Base-by-base conservation (phyloP, 1,284 basidiomycete species). In the Austroboletus niveus region DNA sequence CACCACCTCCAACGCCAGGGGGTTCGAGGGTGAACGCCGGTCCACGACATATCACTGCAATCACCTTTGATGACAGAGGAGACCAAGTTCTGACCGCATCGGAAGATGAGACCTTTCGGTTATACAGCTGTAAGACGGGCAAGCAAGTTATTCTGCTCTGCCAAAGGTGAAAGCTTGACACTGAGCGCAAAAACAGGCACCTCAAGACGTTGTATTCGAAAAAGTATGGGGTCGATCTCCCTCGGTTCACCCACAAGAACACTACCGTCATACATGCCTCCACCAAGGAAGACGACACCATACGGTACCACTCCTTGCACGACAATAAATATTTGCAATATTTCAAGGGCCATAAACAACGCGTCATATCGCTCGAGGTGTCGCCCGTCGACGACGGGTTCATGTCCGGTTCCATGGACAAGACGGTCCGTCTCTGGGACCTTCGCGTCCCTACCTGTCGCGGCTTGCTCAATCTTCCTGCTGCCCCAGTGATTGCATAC, bases 381-480 rank as follows among this genome's bases (percentile, higher is more conserved):
- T 94, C 91, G 4, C 97, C 97, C 0, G 79, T 89, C 2, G 91
- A 98, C 64, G 96, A 99, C 64, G 91, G 91, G 0, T 98, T 99
- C 72, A 85, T 99, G 76, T 97, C 95, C 8, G 92, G 86, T 1
- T 93, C 95, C 0, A 78, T 92, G 60, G 95, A 99, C 74, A 93
- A 91, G 60, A 95, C 94, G 1, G 94, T 99, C n/a, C 81, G 94
- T 36, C 72, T 99, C 20, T 99, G 97, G 97, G 97, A 99, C 70
- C 76, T 98, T 41, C 85, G 95, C 34, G 77, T 85, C 15, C 82
- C 85, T 1, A 77, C 78, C 29, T 92, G 92, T 65, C 83, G 89
- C 49, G 87, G 87, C 10, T 74, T 89, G 36, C 74, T 92, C 47
- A 81, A 80, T 58, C 74, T 88, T 29, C 87, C 85, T 12, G 89